phyloP scores from a whole-genome alignment of 345 rosid species.

The Microcos paniculata region DNA sequence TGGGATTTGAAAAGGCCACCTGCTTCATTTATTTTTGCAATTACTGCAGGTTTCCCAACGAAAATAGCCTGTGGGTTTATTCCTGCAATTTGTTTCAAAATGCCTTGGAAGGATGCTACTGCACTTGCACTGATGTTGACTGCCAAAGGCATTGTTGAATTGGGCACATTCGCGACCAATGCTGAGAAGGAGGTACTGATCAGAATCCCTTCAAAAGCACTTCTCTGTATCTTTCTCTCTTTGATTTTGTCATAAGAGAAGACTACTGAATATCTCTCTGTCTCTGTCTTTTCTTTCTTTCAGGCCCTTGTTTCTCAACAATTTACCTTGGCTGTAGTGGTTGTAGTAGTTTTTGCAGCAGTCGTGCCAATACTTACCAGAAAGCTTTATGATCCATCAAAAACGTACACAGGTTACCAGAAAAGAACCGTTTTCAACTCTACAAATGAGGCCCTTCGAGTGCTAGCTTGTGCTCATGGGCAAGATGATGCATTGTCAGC shows the following conservation, averaged over 20 bases:
- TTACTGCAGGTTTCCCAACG: not conserved
- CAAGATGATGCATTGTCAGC: conserved; percentile 30
- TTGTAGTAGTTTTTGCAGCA: not conserved
- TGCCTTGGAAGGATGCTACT: conserved; percentile 21
- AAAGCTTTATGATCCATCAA: conserved; percentile 27
- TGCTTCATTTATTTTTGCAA: not conserved
- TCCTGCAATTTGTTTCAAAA: conserved; percentile 7
- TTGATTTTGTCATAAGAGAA: too few species aligned
- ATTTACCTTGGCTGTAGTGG: not conserved
- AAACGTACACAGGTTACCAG: conserved; percentile 28
- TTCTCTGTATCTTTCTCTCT: too few species aligned
- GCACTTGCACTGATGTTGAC: conserved; percentile 8
- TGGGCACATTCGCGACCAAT: not conserved
- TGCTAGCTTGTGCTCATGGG: conserved; percentile 29
- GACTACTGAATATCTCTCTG: too few species aligned
- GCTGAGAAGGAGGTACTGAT: conserved; percentile 15
- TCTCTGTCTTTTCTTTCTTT: too few species aligned
- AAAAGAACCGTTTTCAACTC: conserved; percentile 16
- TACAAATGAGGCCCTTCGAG: conserved; percentile 13
- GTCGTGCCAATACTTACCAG: conserved; percentile 16
- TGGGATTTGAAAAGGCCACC: not conserved
- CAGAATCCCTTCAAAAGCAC: not conserved
- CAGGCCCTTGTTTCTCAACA: not conserved
- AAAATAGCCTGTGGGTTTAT: conserved; percentile 7
- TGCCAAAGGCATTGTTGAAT: conserved; percentile 25